phyloP scores from a whole-genome alignment of 805 yeast genomes.

The Suhomyces sp. region DNA sequence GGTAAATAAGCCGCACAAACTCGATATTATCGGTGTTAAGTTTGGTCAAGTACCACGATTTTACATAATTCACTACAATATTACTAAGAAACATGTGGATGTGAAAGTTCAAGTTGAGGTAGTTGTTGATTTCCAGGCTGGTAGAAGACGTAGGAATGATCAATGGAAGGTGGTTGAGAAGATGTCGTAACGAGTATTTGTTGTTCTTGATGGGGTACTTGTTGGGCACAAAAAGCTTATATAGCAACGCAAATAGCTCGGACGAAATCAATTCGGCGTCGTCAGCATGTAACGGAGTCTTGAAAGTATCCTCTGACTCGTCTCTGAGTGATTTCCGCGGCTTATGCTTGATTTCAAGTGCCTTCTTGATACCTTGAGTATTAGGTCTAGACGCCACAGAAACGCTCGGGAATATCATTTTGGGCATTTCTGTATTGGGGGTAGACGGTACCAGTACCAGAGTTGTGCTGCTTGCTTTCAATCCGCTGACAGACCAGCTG shows the following conservation, averaged over 20 bases:
- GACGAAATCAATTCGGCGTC: constrained; percentile 14
- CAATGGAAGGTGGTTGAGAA: constrained; percentile 27
- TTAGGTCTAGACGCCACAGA: neutral
- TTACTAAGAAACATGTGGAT: constrained; percentile 37
- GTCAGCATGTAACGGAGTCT: neutral
- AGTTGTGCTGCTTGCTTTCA: neutral
- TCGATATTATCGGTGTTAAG: constrained; percentile 32
- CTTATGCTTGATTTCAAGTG: neutral
- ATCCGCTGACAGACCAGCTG: neutral
- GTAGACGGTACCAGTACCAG: neutral
- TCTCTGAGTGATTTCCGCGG: constrained; percentile 1
- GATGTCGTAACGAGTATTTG: constrained; percentile 22
- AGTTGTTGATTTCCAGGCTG: constrained; percentile 8
- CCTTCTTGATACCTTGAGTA: neutral
- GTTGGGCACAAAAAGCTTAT: constrained; percentile 33
- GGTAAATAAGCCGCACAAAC: constrained; percentile 26
- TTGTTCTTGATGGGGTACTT: constrained; percentile 30
- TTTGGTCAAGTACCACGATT: constrained; percentile 16
- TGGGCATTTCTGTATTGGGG: neutral
- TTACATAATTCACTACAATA: constrained; percentile 16
- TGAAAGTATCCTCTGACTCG: neutral
- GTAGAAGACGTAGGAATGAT: constrained; percentile 18
- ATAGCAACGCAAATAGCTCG: constrained; percentile 33
- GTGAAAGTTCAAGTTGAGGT: constrained; percentile 27
- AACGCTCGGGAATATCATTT: neutral